A percentile compares a stretch with the other conserved stretches of the same genome.
Evolutionary conservation across 176 grass and related monocot species (phyloP).

Genomic region (Paspalum vaginatum): DNA sequence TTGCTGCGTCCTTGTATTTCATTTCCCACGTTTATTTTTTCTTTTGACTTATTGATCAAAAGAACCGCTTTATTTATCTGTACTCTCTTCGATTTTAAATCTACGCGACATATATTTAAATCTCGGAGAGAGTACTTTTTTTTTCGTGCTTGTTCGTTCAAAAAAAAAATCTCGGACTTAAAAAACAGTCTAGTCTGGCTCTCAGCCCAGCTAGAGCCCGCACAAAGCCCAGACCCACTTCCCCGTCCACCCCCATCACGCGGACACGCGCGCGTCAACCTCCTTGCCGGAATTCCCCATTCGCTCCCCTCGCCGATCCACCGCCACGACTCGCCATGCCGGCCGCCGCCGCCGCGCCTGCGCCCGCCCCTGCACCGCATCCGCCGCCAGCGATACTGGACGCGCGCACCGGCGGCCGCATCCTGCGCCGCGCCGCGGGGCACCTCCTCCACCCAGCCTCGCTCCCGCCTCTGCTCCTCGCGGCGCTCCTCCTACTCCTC

Average conservation of each 20-base stretch:
- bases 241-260: not conserved
- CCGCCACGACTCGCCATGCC: slow-evolving; percentile 51
- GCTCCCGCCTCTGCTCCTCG: slow-evolving; percentile 68
- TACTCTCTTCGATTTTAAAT: no score
- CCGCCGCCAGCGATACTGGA: slow-evolving; percentile 39
- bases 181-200: not conserved
- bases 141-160: no score
- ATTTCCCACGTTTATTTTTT: no score
- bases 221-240: not conserved
- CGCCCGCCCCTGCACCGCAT: slow-evolving; percentile 4
- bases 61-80: no score
- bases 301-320: slow-evolving; percentile 43
- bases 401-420: slow-evolving; percentile 46
- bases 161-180: no score
- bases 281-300: slow-evolving; percentile 51
- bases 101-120: no score
- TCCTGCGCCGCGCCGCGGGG: slow-evolving; percentile 51
- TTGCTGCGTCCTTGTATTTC: no score
- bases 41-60: no score
- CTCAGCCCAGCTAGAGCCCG: not conserved
- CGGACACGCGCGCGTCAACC: slow-evolving; percentile 42
- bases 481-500: slow-evolving; percentile 66
- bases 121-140: no score
- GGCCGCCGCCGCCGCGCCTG: slow-evolving; percentile 35
- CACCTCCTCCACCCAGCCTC: slow-evolving; percentile 59